Evolutionary conservation across 371 early-diverging fungal species (phyloP).

Genomic region (Syncephalastrum contaminatum): DNA sequence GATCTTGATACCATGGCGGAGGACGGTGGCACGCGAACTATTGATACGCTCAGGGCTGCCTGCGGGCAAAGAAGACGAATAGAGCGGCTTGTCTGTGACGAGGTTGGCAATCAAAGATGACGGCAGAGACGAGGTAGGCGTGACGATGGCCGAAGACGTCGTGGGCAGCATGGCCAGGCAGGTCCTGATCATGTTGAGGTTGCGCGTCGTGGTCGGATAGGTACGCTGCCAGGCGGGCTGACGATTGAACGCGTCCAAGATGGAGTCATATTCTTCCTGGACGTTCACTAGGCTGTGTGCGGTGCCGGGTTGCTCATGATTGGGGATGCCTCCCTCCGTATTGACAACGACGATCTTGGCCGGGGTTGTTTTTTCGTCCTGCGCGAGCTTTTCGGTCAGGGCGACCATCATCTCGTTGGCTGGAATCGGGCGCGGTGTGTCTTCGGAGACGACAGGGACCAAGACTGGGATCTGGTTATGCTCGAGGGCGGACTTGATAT

Average conservation of each 20-base stretch:
- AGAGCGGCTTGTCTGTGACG: slow-evolving; percentile 52
- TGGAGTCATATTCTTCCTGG: slow-evolving; percentile 42
- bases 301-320: slow-evolving; percentile 45
- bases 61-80: slow-evolving; percentile 48
- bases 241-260: slow-evolving; percentile 25
- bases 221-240: slow-evolving; percentile 24
- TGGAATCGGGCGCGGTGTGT: slow-evolving; percentile 24
- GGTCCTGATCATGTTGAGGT: slow-evolving; percentile 32
- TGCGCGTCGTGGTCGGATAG: slow-evolving; percentile 24
- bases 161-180: slow-evolving; percentile 41
- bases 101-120: slow-evolving; percentile 45
- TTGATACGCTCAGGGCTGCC: slow-evolving; percentile 26
- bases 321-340: slow-evolving; percentile 49
- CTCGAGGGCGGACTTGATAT: slow-evolving; percentile 39
- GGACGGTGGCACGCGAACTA: slow-evolving; percentile 62
- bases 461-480: slow-evolving; percentile 45
- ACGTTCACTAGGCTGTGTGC: slow-evolving; percentile 51
- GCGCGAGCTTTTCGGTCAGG: slow-evolving; percentile 20
- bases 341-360: slow-evolving; percentile 45
- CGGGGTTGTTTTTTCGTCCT: slow-evolving; percentile 10
- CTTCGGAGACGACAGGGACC: slow-evolving; percentile 33
- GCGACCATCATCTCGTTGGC: slow-evolving; percentile 34
- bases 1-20: slow-evolving; percentile 77
- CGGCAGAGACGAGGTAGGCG: slow-evolving; percentile 40
- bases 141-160: slow-evolving; percentile 44